These are phyloP conservation scores for Alternaria longipes DNA, from an alignment of 2,329 filamentous ascomycete species.

Conservation along the genomic window DNA sequence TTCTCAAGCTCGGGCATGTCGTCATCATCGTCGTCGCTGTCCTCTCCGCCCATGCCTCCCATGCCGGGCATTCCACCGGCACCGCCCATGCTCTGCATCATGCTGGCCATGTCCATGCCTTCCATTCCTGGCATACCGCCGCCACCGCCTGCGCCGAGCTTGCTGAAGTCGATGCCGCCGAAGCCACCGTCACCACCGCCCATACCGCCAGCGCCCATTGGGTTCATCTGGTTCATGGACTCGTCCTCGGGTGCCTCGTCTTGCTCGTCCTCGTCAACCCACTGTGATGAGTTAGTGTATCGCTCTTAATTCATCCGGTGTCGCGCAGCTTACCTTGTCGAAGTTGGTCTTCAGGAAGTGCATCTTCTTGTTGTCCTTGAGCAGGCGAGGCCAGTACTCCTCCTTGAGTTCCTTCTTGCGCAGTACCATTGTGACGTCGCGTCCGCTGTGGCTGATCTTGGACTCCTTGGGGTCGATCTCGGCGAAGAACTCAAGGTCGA, in stretches of 20 bases:
- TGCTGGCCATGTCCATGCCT: slow-evolving; percentile 44
- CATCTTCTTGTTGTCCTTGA: slow-evolving; percentile 88
- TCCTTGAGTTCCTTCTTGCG: slow-evolving; percentile 96
- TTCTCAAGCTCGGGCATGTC: slow-evolving; percentile 78
- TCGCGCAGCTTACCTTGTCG: slow-evolving; percentile 75
- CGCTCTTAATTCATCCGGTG: not conserved
- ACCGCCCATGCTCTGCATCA: slow-evolving; percentile 45
- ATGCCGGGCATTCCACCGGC: slow-evolving; percentile 37
- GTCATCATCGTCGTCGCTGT: slow-evolving; percentile 66
- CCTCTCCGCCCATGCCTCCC: slow-evolving; percentile 42
- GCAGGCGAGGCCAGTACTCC: slow-evolving; percentile 93
- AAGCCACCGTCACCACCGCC: slow-evolving; percentile 71
- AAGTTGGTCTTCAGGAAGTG: slow-evolving; percentile 99
- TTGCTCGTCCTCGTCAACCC: slow-evolving; percentile 99
- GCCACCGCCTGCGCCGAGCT: slow-evolving; percentile 68
- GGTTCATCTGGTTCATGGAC: slow-evolving; percentile 61
- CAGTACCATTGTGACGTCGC: slow-evolving; percentile 89
- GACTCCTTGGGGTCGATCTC: slow-evolving; percentile 88
- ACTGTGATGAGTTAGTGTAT: slow-evolving; percentile 60
- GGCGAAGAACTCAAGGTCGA: slow-evolving; percentile 86
- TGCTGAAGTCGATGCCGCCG: slow-evolving; percentile 91
- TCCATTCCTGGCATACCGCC: slow-evolving; percentile 54
- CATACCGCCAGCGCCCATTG: slow-evolving; percentile 60
- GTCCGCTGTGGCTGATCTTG: slow-evolving; percentile 87
- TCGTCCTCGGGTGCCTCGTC: slow-evolving; percentile 84